phyloP scores from a whole-genome alignment of 495 filamentous ascomycete genomes.

The Podospora sp. region DNA sequence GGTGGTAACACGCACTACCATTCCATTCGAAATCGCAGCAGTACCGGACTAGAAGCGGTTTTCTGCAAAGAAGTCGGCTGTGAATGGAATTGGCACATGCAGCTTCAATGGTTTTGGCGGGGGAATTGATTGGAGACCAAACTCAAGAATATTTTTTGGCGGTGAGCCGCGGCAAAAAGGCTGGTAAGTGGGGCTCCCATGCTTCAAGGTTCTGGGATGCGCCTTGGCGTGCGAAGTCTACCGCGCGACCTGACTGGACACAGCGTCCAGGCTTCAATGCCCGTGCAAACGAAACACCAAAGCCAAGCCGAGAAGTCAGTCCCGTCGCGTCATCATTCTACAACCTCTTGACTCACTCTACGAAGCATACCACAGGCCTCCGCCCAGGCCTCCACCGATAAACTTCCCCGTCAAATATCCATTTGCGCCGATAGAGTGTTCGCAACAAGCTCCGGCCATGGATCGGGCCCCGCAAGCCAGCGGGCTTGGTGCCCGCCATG shows the following conservation, averaged over 20 bases:
- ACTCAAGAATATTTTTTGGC: constrained; percentile 45
- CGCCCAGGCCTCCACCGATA: neutral
- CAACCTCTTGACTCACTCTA: neutral
- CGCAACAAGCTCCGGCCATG: constrained; percentile 40
- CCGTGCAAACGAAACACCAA: neutral
- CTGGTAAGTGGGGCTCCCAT: constrained; percentile 23
- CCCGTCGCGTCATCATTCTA: constrained; percentile 8
- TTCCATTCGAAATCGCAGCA: constrained; percentile 4
- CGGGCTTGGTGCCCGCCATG: constrained; percentile 56
- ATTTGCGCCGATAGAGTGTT: neutral
- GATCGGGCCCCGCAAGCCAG: constrained; percentile 45
- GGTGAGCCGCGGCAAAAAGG: constrained; percentile 35
- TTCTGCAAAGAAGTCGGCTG: constrained; percentile 15
- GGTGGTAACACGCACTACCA: constrained; percentile 18
- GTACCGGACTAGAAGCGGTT: constrained; percentile 1
- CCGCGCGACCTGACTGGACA: neutral
- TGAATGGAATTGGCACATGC: constrained; percentile 24
- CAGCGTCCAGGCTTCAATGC: neutral
- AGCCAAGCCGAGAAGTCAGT: neutral
- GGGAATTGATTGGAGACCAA: constrained; percentile 26
- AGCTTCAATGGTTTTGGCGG: constrained; percentile 32
- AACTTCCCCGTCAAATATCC: neutral
- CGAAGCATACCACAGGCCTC: neutral
- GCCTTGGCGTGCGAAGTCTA: neutral
- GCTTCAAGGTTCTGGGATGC: neutral